phyloP scores from a whole-genome alignment of 2,329 filamentous ascomycete species.

The Sclerotinia subarctica region DNA sequence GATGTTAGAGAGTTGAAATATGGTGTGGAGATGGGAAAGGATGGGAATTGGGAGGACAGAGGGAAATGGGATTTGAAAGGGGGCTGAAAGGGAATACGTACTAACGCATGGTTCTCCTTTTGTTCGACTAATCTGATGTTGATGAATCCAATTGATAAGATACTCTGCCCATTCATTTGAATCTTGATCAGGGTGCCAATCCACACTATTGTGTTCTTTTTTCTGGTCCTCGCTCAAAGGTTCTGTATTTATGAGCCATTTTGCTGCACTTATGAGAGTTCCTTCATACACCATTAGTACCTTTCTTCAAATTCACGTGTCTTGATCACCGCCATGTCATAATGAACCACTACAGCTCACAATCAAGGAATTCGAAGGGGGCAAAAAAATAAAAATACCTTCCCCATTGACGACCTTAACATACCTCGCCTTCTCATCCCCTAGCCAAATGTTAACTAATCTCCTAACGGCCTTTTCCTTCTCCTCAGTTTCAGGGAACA shows the following conservation, averaged over 20 bases:
- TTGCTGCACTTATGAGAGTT: constrained; percentile 13
- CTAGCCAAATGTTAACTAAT: constrained; percentile 25
- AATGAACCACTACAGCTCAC: not conserved
- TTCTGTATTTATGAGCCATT: constrained; percentile 12
- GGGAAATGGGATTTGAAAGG: too few species aligned
- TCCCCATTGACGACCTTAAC: constrained; percentile 28
- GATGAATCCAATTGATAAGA: constrained; percentile 22
- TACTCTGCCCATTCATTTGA: constrained; percentile 26
- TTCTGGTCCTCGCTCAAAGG: constrained; percentile 23
- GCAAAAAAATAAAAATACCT: constrained; percentile 5
- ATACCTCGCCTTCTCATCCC: constrained; percentile 23
- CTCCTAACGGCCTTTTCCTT: constrained; percentile 24
- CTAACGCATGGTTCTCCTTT: constrained; percentile 24
- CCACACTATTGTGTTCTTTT: constrained; percentile 22
- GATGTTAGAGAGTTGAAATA: not conserved
- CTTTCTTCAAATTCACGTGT: too few species aligned
- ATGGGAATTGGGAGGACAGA: not conserved
- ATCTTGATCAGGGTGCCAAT: constrained; percentile 27
- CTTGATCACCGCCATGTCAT: too few species aligned
- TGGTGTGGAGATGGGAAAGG: not conserved
- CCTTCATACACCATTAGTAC: not conserved
- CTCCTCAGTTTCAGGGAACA: constrained; percentile 24
- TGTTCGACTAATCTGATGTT: constrained; percentile 20
- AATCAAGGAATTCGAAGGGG: too few species aligned
- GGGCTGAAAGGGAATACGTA: constrained; percentile 16